phyloP scores from a whole-genome alignment of 306 rosid species.

The Senna tora region DNA sequence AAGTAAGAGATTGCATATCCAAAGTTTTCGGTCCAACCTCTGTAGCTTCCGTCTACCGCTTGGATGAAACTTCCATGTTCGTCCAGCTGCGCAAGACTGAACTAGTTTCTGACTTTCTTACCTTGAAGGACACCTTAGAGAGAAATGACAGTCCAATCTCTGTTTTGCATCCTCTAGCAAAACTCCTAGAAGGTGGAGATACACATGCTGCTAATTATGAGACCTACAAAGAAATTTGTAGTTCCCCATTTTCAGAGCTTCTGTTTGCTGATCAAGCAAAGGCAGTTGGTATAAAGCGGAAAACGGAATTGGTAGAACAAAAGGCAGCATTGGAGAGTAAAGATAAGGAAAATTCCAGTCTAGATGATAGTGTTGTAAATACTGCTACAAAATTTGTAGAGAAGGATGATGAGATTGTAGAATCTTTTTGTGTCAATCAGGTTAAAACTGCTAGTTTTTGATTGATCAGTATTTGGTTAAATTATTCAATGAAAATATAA shows the following conservation, averaged over 20 bases:
- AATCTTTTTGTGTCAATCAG: too few species aligned
- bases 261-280: constrained; percentile 85
- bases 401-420: too few species aligned
- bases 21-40: constrained; percentile 66
- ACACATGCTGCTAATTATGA: constrained; percentile 77
- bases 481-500: too few species aligned
- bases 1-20: constrained; percentile 61
- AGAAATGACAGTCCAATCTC: constrained; percentile 56
- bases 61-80: constrained; percentile 77
- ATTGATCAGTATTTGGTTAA: too few species aligned
- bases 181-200: constrained; percentile 70
- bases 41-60: constrained; percentile 63
- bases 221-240: constrained; percentile 72
- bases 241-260: constrained; percentile 58
- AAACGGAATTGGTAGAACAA: constrained; percentile 50
- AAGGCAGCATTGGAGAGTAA: constrained; percentile 25
- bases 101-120: constrained; percentile 68
- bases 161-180: constrained; percentile 71
- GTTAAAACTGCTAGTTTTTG: too few species aligned
- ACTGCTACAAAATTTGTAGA: constrained; percentile 24
- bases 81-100: constrained; percentile 67
- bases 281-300: constrained; percentile 58
- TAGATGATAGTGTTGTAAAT: constrained; percentile 28
- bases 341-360: constrained; percentile 35
- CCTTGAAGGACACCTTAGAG: constrained; percentile 72